phyloP scores from a whole-genome alignment of 495 filamentous ascomycete genomes.

The Aspergillus conjunctus region DNA sequence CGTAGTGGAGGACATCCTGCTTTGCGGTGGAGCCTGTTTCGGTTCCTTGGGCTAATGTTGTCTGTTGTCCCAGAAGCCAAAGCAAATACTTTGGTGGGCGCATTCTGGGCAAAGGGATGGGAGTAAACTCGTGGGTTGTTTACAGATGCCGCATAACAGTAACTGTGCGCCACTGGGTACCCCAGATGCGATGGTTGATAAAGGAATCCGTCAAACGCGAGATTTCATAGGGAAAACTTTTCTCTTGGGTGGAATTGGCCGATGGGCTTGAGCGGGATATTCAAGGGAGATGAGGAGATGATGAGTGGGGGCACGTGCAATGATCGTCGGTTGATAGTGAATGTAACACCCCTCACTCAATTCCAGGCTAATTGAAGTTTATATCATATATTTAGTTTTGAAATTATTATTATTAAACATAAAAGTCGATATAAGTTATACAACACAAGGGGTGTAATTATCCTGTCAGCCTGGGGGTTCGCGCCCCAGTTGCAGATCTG shows the following conservation, averaged over 20 bases:
- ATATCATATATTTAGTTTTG: neutral
- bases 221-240: neutral
- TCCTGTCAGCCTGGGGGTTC: too few species aligned
- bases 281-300: constrained; percentile 3
- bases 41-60: constrained; percentile 53
- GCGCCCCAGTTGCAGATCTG: too few species aligned
- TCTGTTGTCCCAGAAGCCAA: neutral
- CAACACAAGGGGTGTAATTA: too few species aligned
- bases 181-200: neutral
- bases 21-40: constrained; percentile 37
- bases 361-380: neutral
- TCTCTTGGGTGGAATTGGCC: neutral
- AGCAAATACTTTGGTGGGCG: neutral
- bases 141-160: neutral
- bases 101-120: neutral
- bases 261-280: neutral
- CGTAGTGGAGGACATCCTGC: constrained; percentile 48
- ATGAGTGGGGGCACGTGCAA: constrained; percentile 1
- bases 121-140: neutral
- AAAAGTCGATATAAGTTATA: neutral
- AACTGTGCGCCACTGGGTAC: neutral
- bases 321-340: neutral
- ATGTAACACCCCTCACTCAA: neutral
- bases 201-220: neutral
- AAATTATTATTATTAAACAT: neutral